Percentiles rank a stretch among this genome's conserved stretches.
These are phyloP conservation scores for Linnemannia schmuckeri DNA, from an alignment of 192 early-diverging fungal species.

Conservation along the genomic window DNA sequence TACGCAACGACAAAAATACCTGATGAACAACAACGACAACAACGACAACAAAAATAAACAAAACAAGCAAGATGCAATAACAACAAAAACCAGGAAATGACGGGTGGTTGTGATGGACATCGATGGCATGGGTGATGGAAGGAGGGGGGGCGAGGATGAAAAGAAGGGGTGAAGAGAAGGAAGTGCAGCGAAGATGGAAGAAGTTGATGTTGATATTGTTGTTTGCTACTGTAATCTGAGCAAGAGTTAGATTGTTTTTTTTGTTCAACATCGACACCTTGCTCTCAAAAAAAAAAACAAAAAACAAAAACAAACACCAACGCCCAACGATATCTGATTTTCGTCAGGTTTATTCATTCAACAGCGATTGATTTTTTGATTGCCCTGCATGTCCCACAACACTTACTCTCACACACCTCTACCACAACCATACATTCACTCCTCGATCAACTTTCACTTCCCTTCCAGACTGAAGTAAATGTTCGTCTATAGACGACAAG, in stretches of 20 bases:
- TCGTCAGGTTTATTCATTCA: not conserved
- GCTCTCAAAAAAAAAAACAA: not conserved
- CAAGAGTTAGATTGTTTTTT: not conserved
- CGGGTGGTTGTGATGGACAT: not conserved
- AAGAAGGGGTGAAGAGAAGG: not conserved
- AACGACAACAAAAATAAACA: not conserved
- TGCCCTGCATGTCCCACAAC: not conserved
- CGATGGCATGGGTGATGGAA: not conserved
- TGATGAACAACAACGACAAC: not conserved
- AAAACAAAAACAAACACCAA: not conserved
- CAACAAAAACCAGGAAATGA: not conserved
- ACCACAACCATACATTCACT: not conserved
- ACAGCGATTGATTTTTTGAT: not conserved
- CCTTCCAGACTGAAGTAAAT: not conserved
- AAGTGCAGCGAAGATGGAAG: not conserved
- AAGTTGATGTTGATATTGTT: not conserved
- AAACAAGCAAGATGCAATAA: not conserved
- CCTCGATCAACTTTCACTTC: not conserved
- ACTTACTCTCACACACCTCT: not conserved
- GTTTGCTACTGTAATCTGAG: not conserved
- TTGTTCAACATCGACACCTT: not conserved
- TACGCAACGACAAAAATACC: too few relatives aligned
- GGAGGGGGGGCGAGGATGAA: not conserved
- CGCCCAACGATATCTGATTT: not conserved
- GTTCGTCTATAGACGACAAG: not conserved